phyloP scores from a whole-genome alignment of 345 rosid genomes.

The Salix arbutifolia region DNA sequence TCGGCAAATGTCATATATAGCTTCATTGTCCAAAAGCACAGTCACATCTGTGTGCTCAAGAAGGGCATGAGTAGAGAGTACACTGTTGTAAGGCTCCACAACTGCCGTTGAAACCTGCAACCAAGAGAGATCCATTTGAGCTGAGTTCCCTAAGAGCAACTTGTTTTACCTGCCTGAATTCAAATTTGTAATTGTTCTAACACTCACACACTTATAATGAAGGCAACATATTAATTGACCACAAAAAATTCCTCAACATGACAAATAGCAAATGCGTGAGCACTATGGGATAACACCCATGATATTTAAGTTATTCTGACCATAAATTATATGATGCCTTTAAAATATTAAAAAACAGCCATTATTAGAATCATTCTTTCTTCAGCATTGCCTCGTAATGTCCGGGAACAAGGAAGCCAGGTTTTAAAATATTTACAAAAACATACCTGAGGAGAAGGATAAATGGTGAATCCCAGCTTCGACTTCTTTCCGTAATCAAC shows the following conservation, averaged over 20 bases:
- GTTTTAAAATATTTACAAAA: neutral
- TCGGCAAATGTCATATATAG: conserved; percentile 34
- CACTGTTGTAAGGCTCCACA: conserved; percentile 41
- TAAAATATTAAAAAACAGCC: neutral
- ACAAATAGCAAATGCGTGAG: neutral
- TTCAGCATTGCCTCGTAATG: neutral
- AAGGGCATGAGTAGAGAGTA: conserved; percentile 35
- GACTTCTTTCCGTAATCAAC: conserved; percentile 37
- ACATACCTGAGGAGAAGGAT: conserved; percentile 41
- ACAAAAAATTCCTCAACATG: neutral
- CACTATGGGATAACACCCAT: neutral
- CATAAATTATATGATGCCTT: neutral
- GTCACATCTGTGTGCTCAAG: conserved; percentile 38
- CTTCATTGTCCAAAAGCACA: conserved; percentile 37
- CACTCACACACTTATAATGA: neutral
- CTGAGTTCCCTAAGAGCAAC: neutral
- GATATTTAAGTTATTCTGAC: neutral
- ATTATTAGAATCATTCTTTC: neutral
- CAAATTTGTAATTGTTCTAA: neutral
- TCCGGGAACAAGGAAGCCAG: neutral
- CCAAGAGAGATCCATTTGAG: neutral
- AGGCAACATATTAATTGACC: neutral
- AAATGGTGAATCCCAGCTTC: conserved; percentile 35
- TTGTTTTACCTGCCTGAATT: neutral
- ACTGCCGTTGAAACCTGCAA: conserved; percentile 38